A percentile compares a stretch with the other conserved stretches of the same genome.
These are phyloP conservation scores for Tulasnella sp. DNA, from an alignment of 768 basidiomycete genomes.

Conservation along the genomic window DNA sequence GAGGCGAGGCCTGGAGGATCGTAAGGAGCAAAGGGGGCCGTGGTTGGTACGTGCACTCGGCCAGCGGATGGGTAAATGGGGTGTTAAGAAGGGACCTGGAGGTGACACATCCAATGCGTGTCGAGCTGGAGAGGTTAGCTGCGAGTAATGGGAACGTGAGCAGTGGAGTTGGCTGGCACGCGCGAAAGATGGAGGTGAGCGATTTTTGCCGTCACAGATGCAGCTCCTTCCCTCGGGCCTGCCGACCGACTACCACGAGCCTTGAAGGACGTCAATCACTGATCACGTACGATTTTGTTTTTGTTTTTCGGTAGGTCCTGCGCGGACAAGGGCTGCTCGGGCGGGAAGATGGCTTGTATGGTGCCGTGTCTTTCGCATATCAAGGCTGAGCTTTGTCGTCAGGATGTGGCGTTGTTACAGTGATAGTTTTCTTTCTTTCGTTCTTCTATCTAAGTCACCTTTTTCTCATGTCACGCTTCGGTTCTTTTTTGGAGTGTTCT, in stretches of 20 bases:
- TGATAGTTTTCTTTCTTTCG: not conserved
- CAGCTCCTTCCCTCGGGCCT: not conserved
- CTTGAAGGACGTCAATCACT: not conserved
- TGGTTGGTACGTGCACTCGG: constrained; percentile 90
- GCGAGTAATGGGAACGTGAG: constrained; percentile 81
- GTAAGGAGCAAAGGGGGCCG: constrained; percentile 86
- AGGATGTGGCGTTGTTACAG: not conserved
- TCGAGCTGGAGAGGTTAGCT: constrained; percentile 60
- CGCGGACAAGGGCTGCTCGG: constrained; percentile 86
- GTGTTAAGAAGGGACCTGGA: constrained; percentile 49
- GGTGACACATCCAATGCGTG: constrained; percentile 52
- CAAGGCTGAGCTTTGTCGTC: constrained; percentile 49
- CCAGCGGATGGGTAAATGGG: constrained; percentile 65
- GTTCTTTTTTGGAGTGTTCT: too few species aligned
- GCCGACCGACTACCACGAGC: not conserved
- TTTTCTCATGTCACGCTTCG: too few species aligned
- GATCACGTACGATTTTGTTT: not conserved
- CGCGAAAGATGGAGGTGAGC: constrained; percentile 92
- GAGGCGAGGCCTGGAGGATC: constrained; percentile 77
- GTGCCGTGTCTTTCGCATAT: constrained; percentile 89
- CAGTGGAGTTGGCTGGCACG: constrained; percentile 90
- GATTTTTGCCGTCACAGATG: not conserved
- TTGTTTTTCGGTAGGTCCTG: constrained; percentile 42
- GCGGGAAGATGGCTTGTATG: constrained; percentile 86
- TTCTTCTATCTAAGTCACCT: not conserved